Percentiles rank a stretch among this genome's conserved stretches.
phyloP scores from a whole-genome alignment of 371 early-diverging fungal species.

The Parasitella parasitica region DNA sequence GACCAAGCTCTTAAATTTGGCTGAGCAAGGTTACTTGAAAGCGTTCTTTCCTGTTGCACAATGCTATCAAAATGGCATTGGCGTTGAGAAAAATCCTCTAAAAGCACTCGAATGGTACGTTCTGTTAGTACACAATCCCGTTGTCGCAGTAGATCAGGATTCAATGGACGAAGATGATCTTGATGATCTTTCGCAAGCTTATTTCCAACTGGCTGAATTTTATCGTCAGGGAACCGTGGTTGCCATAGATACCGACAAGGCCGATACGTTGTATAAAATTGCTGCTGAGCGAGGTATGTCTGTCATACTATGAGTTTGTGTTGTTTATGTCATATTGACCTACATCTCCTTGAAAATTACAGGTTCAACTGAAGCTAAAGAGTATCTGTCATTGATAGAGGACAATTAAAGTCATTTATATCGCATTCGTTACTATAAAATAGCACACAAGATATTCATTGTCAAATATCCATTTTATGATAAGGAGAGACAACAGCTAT shows the following conservation, averaged over 20 bases:
- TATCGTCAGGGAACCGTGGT: slow-evolving; percentile 29
- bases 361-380: background rate
- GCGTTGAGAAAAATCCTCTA: slow-evolving; percentile 58
- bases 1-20: slow-evolving; percentile 19
- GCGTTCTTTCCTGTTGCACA: slow-evolving; percentile 39
- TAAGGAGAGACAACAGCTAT: background rate
- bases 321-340: background rate
- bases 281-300: slow-evolving; percentile 26
- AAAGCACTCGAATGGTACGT: slow-evolving; percentile 82
- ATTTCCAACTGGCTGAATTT: slow-evolving; percentile 33
- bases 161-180: slow-evolving; percentile 39
- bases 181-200: slow-evolving; percentile 23
- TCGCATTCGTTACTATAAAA: background rate
- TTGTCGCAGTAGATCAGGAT: slow-evolving; percentile 9
- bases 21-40: slow-evolving; percentile 27
- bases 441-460: background rate
- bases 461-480: too few species aligned
- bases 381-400: background rate
- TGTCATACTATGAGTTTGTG: too few species aligned
- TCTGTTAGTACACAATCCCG: slow-evolving; percentile 41
- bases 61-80: slow-evolving; percentile 87
- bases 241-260: slow-evolving; percentile 15
- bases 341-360: background rate
- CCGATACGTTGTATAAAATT: slow-evolving; percentile 19
- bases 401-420: background rate